Evolutionary conservation across 345 rosid species (phyloP).

Genomic region (Eucalyptus rudis): DNA sequence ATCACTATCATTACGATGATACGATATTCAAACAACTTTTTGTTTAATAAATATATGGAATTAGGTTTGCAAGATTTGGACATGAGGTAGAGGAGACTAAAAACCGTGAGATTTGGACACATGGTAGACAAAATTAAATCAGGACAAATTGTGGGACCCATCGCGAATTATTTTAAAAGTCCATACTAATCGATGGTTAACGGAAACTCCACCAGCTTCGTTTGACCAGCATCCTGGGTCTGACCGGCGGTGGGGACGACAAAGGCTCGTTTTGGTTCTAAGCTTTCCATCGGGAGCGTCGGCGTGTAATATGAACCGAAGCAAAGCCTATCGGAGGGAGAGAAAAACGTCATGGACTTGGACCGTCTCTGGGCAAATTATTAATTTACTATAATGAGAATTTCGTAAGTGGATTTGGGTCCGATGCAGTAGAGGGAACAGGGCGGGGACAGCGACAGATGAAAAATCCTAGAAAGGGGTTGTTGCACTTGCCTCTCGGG

Average conservation of each 20-base stretch:
- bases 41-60: background rate
- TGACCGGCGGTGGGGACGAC: background rate
- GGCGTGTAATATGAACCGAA: background rate
- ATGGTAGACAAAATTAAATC: too few relatives aligned
- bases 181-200: background rate
- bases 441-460: background rate
- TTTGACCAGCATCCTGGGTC: background rate
- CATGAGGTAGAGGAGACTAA: background rate
- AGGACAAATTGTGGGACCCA: background rate
- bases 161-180: too few relatives aligned
- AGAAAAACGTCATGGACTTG: background rate
- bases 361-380: background rate
- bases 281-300: background rate
- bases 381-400: too few relatives aligned
- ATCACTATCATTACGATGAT: background rate
- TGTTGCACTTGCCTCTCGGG: background rate
- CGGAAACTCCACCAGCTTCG: background rate
- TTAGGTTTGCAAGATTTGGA: background rate
- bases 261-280: background rate
- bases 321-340: too few relatives aligned
- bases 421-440: background rate
- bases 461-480: background rate
- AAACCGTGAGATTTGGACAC: background rate
- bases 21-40: background rate
- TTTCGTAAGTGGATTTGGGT: background rate